Evolutionary conservation across 495 filamentous ascomycete species (phyloP).

Genomic region (Immersiella caudata): DNA sequence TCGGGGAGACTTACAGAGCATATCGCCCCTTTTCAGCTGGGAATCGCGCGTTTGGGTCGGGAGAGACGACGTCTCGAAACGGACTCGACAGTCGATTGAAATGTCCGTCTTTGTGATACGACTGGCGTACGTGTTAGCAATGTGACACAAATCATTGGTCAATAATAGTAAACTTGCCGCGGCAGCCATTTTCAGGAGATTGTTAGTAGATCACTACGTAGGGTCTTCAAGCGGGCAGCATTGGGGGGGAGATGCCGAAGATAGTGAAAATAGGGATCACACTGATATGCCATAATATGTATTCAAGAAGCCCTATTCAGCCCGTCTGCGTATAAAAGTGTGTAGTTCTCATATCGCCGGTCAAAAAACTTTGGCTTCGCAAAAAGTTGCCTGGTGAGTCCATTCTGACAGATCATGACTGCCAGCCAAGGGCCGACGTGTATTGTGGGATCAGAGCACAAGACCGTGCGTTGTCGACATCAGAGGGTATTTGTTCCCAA

Average conservation of each 20-base stretch:
- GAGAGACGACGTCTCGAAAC: slow-evolving; percentile 55
- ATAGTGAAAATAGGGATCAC: too few relatives aligned
- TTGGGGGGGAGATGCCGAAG: too few relatives aligned
- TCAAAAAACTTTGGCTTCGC: not conserved
- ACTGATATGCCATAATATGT: too few relatives aligned
- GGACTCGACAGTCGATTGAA: slow-evolving; percentile 53
- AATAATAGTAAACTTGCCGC: too few relatives aligned
- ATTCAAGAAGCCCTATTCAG: too few relatives aligned
- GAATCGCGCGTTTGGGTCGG: slow-evolving; percentile 54
- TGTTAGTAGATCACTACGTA: too few relatives aligned
- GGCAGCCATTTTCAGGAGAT: too few relatives aligned
- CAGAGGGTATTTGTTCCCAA: too few relatives aligned
- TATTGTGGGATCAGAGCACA: not conserved
- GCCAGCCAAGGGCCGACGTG: not conserved
- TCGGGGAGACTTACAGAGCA: slow-evolving; percentile 66
- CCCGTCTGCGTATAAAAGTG: too few relatives aligned
- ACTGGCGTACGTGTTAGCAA: slow-evolving; percentile 4
- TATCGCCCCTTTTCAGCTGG: slow-evolving; percentile 69
- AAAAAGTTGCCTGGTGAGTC: not conserved
- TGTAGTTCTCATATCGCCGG: not conserved
- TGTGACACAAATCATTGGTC: too few relatives aligned
- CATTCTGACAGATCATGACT: not conserved
- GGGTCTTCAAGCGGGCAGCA: too few relatives aligned
- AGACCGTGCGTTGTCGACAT: not conserved
- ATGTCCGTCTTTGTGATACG: slow-evolving; percentile 49